phyloP scores from a whole-genome alignment of 148 eudicot genomes.

The Limonium bicolor region DNA sequence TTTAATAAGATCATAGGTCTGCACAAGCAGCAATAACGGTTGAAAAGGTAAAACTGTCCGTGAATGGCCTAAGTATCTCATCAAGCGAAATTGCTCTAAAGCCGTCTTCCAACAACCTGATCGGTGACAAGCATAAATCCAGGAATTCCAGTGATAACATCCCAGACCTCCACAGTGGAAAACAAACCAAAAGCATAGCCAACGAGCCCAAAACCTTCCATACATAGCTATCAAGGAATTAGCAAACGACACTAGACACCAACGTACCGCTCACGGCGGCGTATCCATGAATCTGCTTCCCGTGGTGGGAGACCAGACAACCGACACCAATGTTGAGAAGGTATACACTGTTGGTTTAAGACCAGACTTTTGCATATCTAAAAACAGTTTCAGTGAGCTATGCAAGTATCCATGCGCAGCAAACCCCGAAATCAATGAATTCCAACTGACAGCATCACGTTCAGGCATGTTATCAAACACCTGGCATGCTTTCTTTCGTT shows the following conservation, averaged over 20 bases:
- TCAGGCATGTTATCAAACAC: conserved; percentile 60
- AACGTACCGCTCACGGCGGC: conserved; percentile 31
- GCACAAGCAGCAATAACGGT: conserved; percentile 33
- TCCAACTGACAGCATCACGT: conserved; percentile 74
- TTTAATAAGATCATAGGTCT: conserved; percentile 31
- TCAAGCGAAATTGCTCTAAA: conserved; percentile 26
- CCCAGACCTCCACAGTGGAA: conserved; percentile 38
- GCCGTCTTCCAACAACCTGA: conserved; percentile 27
- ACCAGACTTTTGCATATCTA: conserved; percentile 31
- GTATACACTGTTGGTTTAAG: conserved; percentile 43
- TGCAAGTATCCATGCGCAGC: conserved; percentile 24
- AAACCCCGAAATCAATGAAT: conserved; percentile 52
- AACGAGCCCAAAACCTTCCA: conserved; percentile 33
- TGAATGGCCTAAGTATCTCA: conserved; percentile 32
- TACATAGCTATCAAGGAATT: conserved; percentile 69
- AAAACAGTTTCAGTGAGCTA: conserved; percentile 23
- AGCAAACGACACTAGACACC: conserved; percentile 45
- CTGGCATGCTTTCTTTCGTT: conserved; percentile 23
- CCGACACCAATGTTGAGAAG: conserved; percentile 32
- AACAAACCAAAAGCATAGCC: conserved; percentile 69
- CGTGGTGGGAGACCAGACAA: conserved; percentile 20
- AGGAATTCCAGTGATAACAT: conserved; percentile 73
- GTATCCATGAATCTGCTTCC: conserved; percentile 51
- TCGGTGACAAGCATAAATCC: conserved; percentile 36
- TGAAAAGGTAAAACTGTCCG: conserved; percentile 52